Evolutionary conservation across 78 protist species (phyloP), one percentile per base, ranked within the genome.

Genomic region (Pelomyxa schiedti): DNA sequence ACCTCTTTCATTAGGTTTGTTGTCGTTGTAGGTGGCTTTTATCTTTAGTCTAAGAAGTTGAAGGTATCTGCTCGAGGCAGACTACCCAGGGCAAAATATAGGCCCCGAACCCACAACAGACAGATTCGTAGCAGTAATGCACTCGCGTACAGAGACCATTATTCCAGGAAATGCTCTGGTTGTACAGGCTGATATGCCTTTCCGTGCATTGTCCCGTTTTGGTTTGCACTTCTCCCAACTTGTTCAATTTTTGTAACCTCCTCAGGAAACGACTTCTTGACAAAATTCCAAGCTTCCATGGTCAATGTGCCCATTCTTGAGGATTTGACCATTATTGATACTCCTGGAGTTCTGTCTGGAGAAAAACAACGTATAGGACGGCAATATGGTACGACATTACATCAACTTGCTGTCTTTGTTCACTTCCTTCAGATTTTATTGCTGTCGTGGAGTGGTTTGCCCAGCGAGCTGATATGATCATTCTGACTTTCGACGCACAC

Each of bases 61-160:
- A n/a, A 47, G 64, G 75, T 85, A 79, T 36, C 36, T 79, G 1
- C 29, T 85, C 30, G 84, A 74, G 39, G 35, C 72, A 24, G 76
- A 77, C 24, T 79, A 69, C 64, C 84, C 83, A 6, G 91, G 86
- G 0, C 9, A 28, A 8, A 72, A 58, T 63, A 74, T 86, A 39
- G 92, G 95, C 1, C 95, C 94, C 8, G 95, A 93, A 72, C 96
- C 96, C 47, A 92, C 96, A 35, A 93, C 96, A 6, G 96, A 92
- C 70, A 74, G 86, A 40, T 93, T 93, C 75, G 75, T 91, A 58
- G 93, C 95, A 2, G 86, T 93, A 36, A 83, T 92, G 92, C 75
- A 87, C 74, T 92, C 93, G 26, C 4, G 39, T 4, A 87, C 84
- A 16, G 93, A 92, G 30, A 47, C 79, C 41, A 39, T 69, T 8